Evolutionary conservation across 129 eudicot genomes (phyloP), one percentile per base, ranked within the genome.

Genomic region (Mikania micrantha): DNA sequence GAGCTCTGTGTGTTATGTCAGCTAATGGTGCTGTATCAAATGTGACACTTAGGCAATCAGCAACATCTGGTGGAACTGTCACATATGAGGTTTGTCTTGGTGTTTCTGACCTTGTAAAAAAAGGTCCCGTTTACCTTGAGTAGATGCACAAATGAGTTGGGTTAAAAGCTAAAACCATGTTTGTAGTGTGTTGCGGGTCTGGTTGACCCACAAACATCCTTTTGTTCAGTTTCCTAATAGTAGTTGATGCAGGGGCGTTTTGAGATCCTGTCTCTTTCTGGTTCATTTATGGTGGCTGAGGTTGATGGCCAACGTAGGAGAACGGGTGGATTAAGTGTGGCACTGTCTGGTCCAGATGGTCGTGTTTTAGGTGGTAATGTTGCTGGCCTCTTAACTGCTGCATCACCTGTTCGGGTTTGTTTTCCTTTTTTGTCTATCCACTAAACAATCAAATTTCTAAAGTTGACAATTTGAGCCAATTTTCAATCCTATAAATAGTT

Each of bases 311-410:
- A 63, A 42, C 74, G 78, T 13, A 82, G 81, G 40, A 57, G 83
- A 67, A 71, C 70, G 0, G 83, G 85, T 31, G 83, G 85, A 32
- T 57, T 85, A 60, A 86, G 85, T 38, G 90, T 81, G 42, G 66
- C 85, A 0, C 77, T 90, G 48, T 81, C 95, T 42, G 89, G 85
- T 28, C 85, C 88, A 4, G 85, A 90, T 61, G 95, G 95, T n/a
- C 40, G 79, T 62, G 85, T 82, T 15, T 76, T 90, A 60, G 95
- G 95, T 21, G 97, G 97, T 47, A 81, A 85, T 12, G 88, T 90
- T 48, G 88, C 91, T 25, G 97, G 97, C 41, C 72, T 85, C 16
- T 52, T 90, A 45, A 79, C 66, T 67, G 95, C 97, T 0, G 95
- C 91, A 19, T 69, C 85, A 25, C 83, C 84, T 5, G 87, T 87